Conservation (phyloP, 371 early-diverging fungal species). For the Caulochytrium protostelioides region DNA sequence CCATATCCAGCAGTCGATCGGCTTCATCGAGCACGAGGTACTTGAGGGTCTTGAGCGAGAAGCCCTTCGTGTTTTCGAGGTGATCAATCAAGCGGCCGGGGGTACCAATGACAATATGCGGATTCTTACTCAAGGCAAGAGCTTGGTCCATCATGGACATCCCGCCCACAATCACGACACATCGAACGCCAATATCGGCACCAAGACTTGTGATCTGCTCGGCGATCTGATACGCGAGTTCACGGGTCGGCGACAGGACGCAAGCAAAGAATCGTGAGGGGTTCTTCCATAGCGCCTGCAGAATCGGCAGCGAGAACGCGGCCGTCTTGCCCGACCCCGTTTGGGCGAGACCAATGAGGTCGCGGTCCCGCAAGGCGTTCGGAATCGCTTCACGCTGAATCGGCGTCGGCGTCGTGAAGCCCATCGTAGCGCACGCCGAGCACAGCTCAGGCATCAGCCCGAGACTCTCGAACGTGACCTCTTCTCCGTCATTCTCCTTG, state of each 20-base stretch:
- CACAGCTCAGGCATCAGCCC: slow-evolving; percentile 65
- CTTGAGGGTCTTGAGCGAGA: slow-evolving; percentile 60
- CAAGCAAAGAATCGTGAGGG: slow-evolving; percentile 81
- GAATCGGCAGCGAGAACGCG: slow-evolving; percentile 88
- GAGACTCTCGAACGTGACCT: slow-evolving; percentile 12
- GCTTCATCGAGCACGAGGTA: slow-evolving; percentile 94
- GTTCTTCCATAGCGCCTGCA: slow-evolving; percentile 70
- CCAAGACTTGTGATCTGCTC: slow-evolving; percentile 87
- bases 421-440: slow-evolving; percentile 68
- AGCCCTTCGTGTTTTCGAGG: slow-evolving; percentile 92
- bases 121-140: slow-evolving; percentile 78
- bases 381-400: slow-evolving; percentile 26
- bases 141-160: slow-evolving; percentile 91
- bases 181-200: slow-evolving; percentile 72
- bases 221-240: slow-evolving; percentile 83
- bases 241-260: slow-evolving; percentile 95
- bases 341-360: slow-evolving; percentile 90
- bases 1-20: slow-evolving; percentile 88
- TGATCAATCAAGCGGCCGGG: slow-evolving; percentile 96
- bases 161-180: slow-evolving; percentile 89
- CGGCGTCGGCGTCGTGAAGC: slow-evolving; percentile 75
- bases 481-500: neutral
- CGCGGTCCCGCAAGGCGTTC: slow-evolving; percentile 33
- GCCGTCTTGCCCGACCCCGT: slow-evolving; percentile 98
- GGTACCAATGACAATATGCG: slow-evolving; percentile 89